phyloP scores from a whole-genome alignment of 1,284 basidiomycete species.

The Puccinia sorghi region DNA sequence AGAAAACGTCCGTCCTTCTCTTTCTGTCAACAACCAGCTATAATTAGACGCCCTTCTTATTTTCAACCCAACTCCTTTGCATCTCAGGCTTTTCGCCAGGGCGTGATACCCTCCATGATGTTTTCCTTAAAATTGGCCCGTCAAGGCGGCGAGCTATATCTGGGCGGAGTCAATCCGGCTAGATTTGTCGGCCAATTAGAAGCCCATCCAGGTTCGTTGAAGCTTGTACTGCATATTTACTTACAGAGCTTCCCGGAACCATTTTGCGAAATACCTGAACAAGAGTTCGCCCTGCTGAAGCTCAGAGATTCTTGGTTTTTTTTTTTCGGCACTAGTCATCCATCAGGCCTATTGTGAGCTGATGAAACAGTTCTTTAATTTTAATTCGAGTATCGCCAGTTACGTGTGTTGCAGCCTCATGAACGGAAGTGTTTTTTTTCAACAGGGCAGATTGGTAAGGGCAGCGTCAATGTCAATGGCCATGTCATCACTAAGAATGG shows the following conservation, averaged over 20 bases:
- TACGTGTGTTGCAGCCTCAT: not conserved
- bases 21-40: not conserved
- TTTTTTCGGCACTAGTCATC: not conserved
- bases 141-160: slow-evolving; percentile 29
- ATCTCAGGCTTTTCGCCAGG: slow-evolving; percentile 27
- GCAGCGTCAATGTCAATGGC: slow-evolving; percentile 22
- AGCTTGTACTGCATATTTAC: not conserved
- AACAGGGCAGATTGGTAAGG: slow-evolving; percentile 39
- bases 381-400: not conserved
- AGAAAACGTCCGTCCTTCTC: not conserved
- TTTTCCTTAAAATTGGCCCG: slow-evolving; percentile 33
- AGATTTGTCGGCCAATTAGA: slow-evolving; percentile 30
- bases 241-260: not conserved
- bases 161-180: slow-evolving; percentile 40
- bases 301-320: not conserved
- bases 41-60: not conserved
- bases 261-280: not conserved
- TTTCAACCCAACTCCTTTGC: not conserved
- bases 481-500: not conserved
- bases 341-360: slow-evolving; percentile 36
- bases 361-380: too few species aligned
- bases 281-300: not conserved
- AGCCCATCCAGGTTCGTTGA: slow-evolving; percentile 31
- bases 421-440: not conserved
- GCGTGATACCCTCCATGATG: slow-evolving; percentile 33